Conservation (phyloP, 2,329 filamentous ascomycete genomes). For the Septoria linicola region DNA sequence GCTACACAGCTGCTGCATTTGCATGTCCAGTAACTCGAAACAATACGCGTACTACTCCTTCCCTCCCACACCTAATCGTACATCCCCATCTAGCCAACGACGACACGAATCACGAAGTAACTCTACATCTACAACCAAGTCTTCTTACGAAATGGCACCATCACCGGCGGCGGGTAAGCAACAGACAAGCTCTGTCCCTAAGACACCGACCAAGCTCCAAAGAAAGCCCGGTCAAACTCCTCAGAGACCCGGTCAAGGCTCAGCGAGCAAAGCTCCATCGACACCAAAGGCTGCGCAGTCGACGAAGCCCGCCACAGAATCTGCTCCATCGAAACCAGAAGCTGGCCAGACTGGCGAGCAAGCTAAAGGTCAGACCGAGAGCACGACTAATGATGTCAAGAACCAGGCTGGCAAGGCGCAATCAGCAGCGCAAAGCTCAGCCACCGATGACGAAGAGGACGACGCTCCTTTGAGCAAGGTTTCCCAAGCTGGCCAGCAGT, state of each 20-base stretch:
- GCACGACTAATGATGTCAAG: slow-evolving; percentile 38
- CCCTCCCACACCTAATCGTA: slow-evolving; percentile 49
- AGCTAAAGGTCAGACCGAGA: slow-evolving; percentile 29
- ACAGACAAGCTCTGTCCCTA: slow-evolving; percentile 43
- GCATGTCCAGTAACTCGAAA: slow-evolving; percentile 51
- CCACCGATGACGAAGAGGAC: slow-evolving; percentile 37
- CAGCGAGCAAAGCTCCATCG: slow-evolving; percentile 21
- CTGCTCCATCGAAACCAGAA: slow-evolving; percentile 37
- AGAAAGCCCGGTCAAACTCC: slow-evolving; percentile 33
- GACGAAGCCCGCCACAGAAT: slow-evolving; percentile 40
- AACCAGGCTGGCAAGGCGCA: slow-evolving; percentile 39
- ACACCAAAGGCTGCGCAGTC: slow-evolving; percentile 34
- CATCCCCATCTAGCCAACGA: slow-evolving; percentile 41
- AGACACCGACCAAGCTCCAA: slow-evolving; percentile 53
- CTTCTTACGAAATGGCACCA: slow-evolving; percentile 46
- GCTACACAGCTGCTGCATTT: slow-evolving; percentile 29
- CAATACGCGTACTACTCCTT: slow-evolving; percentile 55
- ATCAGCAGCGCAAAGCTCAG: slow-evolving; percentile 38
- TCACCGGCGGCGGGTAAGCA: slow-evolving; percentile 53
- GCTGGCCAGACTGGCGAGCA: slow-evolving; percentile 44
- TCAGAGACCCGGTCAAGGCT: slow-evolving; percentile 13
- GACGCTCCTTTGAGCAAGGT: slow-evolving; percentile 47
- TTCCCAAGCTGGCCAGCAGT: slow-evolving; percentile 46
- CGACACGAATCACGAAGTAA: slow-evolving; percentile 29
- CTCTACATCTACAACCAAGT: slow-evolving; percentile 35